Percentiles rank a stretch among this genome's conserved stretches.
phyloP scores from a whole-genome alignment of 164 flowering plant species.

The Vitis riparia region DNA sequence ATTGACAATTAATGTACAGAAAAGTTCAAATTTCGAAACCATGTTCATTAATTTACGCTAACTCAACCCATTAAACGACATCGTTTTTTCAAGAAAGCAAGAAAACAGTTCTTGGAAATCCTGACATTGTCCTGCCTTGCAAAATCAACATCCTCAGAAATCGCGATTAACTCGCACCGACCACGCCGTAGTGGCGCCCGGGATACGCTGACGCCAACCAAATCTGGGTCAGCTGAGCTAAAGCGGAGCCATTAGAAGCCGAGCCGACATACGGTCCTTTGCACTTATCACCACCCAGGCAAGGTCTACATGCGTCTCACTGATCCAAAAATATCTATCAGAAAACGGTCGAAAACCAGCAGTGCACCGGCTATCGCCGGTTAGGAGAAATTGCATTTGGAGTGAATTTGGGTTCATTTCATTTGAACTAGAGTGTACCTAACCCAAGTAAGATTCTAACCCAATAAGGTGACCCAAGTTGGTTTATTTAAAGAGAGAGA shows the following conservation, averaged over 20 bases:
- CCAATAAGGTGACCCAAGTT: constrained; percentile 35
- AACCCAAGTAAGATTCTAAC: constrained; percentile 67
- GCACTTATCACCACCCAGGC: background rate
- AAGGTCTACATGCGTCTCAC: background rate
- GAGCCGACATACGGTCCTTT: background rate
- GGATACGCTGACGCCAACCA: constrained; percentile 44
- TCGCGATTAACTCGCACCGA: constrained; percentile 27
- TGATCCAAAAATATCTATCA: constrained; percentile 5
- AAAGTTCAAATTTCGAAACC: too few relatives aligned
- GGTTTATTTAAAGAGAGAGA: constrained; percentile 63
- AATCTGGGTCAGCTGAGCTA: constrained; percentile 24
- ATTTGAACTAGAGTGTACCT: constrained; percentile 30
- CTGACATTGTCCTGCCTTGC: background rate
- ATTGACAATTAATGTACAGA: too few relatives aligned
- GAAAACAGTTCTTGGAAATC: background rate
- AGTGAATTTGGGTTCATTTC: constrained; percentile 60
- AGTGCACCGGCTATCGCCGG: constrained; percentile 34
- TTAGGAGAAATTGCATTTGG: constrained; percentile 42
- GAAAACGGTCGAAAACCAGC: constrained; percentile 16
- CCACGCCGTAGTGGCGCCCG: constrained; percentile 18
- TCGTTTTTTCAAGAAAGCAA: background rate
- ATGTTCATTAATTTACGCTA: too few relatives aligned
- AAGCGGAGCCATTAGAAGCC: constrained; percentile 22
- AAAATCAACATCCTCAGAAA: background rate
- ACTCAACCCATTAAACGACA: too few relatives aligned